Percentiles rank a stretch among this genome's conserved stretches.
Evolutionary conservation across 441 rosid species (phyloP).

Genomic region (Adansonia madagascariensis): DNA sequence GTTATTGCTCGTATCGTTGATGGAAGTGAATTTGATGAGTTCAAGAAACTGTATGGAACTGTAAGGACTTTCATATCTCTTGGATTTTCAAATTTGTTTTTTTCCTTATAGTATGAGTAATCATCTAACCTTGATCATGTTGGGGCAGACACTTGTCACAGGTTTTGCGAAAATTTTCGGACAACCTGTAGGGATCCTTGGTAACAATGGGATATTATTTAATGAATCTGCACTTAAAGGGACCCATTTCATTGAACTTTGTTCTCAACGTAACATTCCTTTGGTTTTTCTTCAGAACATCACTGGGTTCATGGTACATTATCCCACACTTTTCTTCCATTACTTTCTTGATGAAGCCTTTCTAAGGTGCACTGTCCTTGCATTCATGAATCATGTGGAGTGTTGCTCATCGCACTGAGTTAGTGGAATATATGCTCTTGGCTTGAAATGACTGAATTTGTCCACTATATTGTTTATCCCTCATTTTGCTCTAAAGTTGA

Average conservation of each 20-base stretch:
- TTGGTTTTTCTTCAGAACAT: conserved; percentile 91
- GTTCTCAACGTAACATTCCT: conserved; percentile 89
- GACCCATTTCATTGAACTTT: conserved; percentile 88
- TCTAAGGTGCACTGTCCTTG: conserved; percentile 14
- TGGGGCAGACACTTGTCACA: conserved; percentile 83
- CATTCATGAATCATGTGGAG: background rate
- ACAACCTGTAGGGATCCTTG: conserved; percentile 87
- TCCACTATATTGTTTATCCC: background rate
- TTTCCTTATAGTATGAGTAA: background rate
- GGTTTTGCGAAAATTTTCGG: conserved; percentile 87
- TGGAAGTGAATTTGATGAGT: conserved; percentile 96
- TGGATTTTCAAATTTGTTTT: background rate
- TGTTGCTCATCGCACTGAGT: background rate
- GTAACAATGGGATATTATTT: conserved; percentile 92
- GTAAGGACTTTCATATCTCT: conserved; percentile 57
- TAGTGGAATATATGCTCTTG: conserved; percentile 1
- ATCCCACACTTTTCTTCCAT: conserved; percentile 21
- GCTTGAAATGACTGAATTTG: background rate
- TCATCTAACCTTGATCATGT: conserved; percentile 27
- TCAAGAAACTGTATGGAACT: conserved; percentile 95
- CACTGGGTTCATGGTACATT: conserved; percentile 92
- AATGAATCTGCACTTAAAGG: conserved; percentile 96
- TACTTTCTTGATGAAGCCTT: conserved; percentile 14
- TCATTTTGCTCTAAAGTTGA: conserved; percentile 10
- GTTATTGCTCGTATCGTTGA: conserved; percentile 90